A percentile compares a stretch with the other conserved stretches of the same genome.
Evolutionary conservation across 345 rosid genomes (phyloP).

Genomic region (Sonneratia alba): DNA sequence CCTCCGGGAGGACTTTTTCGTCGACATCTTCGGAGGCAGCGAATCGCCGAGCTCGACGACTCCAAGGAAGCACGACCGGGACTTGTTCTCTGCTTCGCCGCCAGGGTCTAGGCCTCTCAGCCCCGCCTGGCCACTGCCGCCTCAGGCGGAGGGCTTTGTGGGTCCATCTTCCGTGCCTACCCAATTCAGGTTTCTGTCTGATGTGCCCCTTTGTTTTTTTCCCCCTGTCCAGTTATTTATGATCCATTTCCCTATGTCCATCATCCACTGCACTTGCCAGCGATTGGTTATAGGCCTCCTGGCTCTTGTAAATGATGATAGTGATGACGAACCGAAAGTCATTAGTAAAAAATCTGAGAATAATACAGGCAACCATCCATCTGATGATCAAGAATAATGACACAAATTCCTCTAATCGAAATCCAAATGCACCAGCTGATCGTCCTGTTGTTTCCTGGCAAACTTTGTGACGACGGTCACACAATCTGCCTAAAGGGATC

Average conservation of each 20-base stretch:
- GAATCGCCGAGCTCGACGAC: constrained; percentile 41
- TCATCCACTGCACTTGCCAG: background rate
- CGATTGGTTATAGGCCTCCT: background rate
- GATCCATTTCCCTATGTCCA: background rate
- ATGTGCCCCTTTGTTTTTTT: background rate
- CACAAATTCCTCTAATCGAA: too few species aligned
- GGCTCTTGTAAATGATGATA: too few species aligned
- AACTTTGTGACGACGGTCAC: background rate
- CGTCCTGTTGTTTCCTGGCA: background rate
- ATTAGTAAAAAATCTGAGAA: too few species aligned
- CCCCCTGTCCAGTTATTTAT: background rate
- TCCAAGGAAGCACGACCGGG: constrained; percentile 35
- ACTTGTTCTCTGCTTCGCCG: constrained; percentile 26
- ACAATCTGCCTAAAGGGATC: background rate
- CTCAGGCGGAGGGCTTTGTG: constrained; percentile 36
- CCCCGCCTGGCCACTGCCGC: constrained; percentile 44
- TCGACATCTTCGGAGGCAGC: constrained; percentile 54
- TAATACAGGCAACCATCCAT: too few species aligned
- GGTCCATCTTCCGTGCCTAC: constrained; percentile 31
- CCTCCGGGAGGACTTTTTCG: constrained; percentile 46
- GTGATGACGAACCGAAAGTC: too few species aligned
- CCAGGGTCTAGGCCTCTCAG: constrained; percentile 53
- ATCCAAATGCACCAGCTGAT: too few species aligned
- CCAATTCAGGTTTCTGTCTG: constrained; percentile 52
- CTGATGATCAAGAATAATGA: too few species aligned